Percentiles rank a stretch among this genome's conserved stretches.
phyloP scores from a whole-genome alignment of 352 stramenopile genomes.

The Peronospora belbahrii region DNA sequence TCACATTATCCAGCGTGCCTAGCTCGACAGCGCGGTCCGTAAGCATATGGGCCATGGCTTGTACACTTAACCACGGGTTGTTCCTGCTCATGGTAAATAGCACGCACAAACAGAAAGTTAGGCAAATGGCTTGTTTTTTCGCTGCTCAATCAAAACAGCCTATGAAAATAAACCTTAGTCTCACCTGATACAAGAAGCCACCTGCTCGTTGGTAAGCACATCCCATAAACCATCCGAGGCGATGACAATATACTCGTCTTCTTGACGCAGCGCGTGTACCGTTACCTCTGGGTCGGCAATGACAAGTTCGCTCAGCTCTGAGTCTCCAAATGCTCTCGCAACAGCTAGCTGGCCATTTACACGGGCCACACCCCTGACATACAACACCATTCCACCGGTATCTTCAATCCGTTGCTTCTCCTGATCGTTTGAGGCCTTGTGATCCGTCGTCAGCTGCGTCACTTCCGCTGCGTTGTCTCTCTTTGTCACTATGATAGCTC shows the following conservation, averaged over 20 bases:
- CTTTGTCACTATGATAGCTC: conserved; percentile 51
- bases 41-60: conserved; percentile 56
- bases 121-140: background rate
- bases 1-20: conserved; percentile 71
- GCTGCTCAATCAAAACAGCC: conserved; percentile 4
- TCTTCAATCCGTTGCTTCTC: conserved; percentile 68
- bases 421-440: conserved; percentile 58
- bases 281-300: conserved; percentile 60
- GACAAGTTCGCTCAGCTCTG: conserved; percentile 50
- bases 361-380: conserved; percentile 60
- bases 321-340: conserved; percentile 60
- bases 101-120: no score
- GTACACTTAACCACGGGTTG: conserved; percentile 51
- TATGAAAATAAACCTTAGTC: background rate
- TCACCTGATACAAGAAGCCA: conserved; percentile 49
- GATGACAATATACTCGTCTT: conserved; percentile 73
- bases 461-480: conserved; percentile 18
- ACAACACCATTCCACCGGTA: conserved; percentile 61
- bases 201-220: conserved; percentile 59
- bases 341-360: conserved; percentile 69
- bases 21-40: conserved; percentile 58
- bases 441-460: conserved; percentile 56
- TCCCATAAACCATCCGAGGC: conserved; percentile 76
- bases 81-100: conserved; percentile 29
- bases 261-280: conserved; percentile 30